Evolutionary conservation across 257 asterid species (phyloP), one percentile per base, ranked within the genome.

Genomic region (Asclepias syriaca): DNA sequence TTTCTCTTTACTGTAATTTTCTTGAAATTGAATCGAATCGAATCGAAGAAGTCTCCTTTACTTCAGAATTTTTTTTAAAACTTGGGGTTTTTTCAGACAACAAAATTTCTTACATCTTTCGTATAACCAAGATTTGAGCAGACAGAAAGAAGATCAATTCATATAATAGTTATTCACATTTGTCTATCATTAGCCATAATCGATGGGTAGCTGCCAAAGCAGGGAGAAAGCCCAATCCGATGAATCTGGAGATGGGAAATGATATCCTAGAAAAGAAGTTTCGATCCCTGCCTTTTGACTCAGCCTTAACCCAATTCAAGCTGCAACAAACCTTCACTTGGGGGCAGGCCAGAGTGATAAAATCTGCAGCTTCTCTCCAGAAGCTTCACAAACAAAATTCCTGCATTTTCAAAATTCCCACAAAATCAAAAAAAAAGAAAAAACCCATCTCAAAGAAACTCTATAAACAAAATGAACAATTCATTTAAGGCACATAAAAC

Each of bases 291-390:
- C 55, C 65, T 76, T 74, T 75, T 49, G 80, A 58, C 65, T 71
- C 75, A 66, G 76, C 76, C 80, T 67, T 79, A 80, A 39, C 82
- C 87, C 90, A 83, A 75, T 60, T 74, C 79, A 78, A 82, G 63
- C 72, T 73, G 67, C 73, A 54, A 72, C 66, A 80, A 56, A 65
- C 13, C 58, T 65, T 75, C 77, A 77, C 76, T 68, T 43, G 58
- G 80, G 86, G 75, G 79, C 77, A 77, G 84, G 89, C 94, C 94
- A 87, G 96, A 84, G 75, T 84, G 85, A 83, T 65, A 65, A 75
- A 72, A 58, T 74, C 83, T 81, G 79, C 76, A 76, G 79, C 80
- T 78, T 84, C 80, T 79, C 73, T 78, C 81, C 77, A 70, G 88
- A 86, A 89, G 83, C 85, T 80, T 85, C 86, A 77, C 79, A 75